Base-by-base conservation (phyloP, 805 yeast species). In the Ogataea dorogensis region DNA sequence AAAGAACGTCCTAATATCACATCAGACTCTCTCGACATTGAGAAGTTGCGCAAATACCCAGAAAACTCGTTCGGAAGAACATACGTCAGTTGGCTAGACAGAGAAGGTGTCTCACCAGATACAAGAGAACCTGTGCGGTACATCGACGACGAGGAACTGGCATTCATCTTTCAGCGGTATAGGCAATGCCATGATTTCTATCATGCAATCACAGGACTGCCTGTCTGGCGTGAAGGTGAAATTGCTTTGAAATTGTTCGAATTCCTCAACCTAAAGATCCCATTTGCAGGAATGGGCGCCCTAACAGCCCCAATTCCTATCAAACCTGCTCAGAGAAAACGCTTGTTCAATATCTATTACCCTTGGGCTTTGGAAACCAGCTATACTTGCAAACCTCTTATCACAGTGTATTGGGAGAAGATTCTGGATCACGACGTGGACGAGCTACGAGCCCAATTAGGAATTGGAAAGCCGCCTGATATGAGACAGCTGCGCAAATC, bases 171-270 rank as follows among this genome's bases (percentile, higher is more conserved):
- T 68, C 94, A 87, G 58, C 68, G 98, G 50, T 93, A 91, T 58
- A 75, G 98, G 35, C 98, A 93, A 58, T 89, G 96, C 56, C 98
- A 93, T 54, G 98, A 93, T 56, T 93, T 93, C 54, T 91, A 88
- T 56, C 98, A 93, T 56, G 86, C 98, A 1, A 70, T 93, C 18
- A 83, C 94, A 0, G 91, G 94, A 11, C 69, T 86, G 33, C 98
- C 98, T 0, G 85, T 89, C 30, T 81, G 85, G 28, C 76, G 93
- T 46, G 98, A 93, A 55, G 98, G 98, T n/a, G 98, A 93, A 56
- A 81, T 93, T 35, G 87, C 96, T 0, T 82, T 93, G 13, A 93
- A 93, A 61, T 83, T 88, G 9, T 79, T 93, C 49, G 98, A 91
- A 60, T 94, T 81, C 53, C 82, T 93, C 54, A 91, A 93, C 58